Conservation (phyloP, 768 basidiomycete genomes). For the Suillus americanus region DNA sequence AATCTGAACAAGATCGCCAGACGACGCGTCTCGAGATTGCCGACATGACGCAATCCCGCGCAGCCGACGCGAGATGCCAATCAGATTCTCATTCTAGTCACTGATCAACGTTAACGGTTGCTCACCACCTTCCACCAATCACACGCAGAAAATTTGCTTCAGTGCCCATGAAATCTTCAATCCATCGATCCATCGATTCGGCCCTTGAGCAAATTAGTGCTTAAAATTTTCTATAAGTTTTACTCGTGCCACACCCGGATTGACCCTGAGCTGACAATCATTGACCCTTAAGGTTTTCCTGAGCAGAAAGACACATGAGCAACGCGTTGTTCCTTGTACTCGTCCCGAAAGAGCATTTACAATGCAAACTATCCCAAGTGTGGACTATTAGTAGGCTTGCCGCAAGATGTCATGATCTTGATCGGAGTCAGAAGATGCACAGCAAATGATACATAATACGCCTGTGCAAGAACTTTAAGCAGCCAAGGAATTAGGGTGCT, state of each 20-base stretch:
- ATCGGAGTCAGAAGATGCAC: constrained; percentile 8
- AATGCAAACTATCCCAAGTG: neutral
- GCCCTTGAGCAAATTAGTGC: neutral
- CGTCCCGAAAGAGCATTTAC: neutral
- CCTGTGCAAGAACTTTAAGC: constrained; percentile 22
- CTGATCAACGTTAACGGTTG: neutral
- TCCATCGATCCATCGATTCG: too few species aligned
- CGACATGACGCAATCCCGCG: neutral
- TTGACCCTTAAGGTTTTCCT: neutral
- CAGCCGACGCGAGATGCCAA: neutral
- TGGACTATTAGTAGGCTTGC: neutral
- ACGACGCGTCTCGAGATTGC: neutral
- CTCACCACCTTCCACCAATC: neutral
- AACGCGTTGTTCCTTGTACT: neutral
- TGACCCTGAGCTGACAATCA: neutral
- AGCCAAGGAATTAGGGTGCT: constrained; percentile 27
- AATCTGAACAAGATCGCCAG: constrained; percentile 1
- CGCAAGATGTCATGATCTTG: constrained; percentile 6
- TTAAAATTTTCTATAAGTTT: neutral
- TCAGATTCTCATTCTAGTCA: neutral
- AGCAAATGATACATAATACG: constrained; percentile 30
- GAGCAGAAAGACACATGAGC: neutral
- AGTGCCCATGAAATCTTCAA: neutral
- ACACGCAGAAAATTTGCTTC: neutral
- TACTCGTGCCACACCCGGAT: neutral